Conservation (phyloP, 345 rosid genomes). For the Hibiscus mutabilis region DNA sequence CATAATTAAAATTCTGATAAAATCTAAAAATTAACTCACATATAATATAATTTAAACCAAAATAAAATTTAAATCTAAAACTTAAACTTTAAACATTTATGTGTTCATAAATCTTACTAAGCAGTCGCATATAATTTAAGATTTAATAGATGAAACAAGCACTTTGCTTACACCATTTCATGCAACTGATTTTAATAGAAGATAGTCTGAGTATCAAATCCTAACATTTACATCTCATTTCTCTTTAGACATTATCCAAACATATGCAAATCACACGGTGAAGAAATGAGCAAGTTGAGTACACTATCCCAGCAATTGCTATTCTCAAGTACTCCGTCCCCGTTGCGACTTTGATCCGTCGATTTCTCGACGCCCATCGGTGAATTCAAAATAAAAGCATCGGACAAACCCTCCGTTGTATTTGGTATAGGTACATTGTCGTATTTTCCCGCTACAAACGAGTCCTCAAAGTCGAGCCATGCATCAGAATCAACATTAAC, state of each 20-base stretch:
- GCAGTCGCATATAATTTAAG: too few relatives aligned
- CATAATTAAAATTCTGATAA: too few relatives aligned
- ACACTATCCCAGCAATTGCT: background rate
- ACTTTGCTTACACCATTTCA: too few relatives aligned
- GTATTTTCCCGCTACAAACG: background rate
- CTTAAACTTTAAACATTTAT: too few relatives aligned
- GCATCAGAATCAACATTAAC: background rate
- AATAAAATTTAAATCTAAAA: too few relatives aligned
- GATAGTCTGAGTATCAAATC: too few relatives aligned
- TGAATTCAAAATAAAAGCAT: background rate
- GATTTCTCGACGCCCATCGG: background rate
- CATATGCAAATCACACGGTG: background rate
- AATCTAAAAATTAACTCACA: too few relatives aligned
- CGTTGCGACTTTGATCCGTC: background rate
- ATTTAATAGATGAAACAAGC: too few relatives aligned
- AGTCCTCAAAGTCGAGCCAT: conserved; percentile 14
- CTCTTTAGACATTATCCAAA: background rate
- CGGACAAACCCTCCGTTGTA: background rate
- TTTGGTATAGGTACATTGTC: background rate
- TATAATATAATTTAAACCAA: too few relatives aligned
- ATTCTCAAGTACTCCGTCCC: background rate
- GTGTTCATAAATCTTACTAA: too few relatives aligned
- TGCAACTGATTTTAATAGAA: too few relatives aligned
- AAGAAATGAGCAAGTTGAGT: background rate
- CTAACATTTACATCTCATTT: too few relatives aligned